Conservation (phyloP, 192 early-diverging fungal species). For the Spinellus fusiger region DNA sequence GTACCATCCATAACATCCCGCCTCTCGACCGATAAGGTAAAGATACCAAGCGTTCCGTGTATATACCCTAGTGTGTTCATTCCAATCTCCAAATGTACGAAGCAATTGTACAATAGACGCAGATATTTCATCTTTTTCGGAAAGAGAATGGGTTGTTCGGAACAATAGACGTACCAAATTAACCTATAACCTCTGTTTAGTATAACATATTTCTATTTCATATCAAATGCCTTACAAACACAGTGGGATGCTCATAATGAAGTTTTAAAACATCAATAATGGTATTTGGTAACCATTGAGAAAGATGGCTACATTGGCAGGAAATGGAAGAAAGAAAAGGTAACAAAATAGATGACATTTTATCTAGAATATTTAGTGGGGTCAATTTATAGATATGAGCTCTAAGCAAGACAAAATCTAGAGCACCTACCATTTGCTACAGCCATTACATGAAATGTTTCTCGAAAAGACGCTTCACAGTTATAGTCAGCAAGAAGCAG, state of each 20-base stretch:
- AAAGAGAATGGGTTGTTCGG: constrained; percentile 2
- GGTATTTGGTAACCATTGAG: constrained; percentile 5
- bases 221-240: constrained; percentile 8
- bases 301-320: constrained; percentile 1
- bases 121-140: background rate
- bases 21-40: constrained; percentile 14
- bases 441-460: constrained; percentile 5
- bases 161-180: constrained; percentile 12
- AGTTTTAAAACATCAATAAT: background rate
- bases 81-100: constrained; percentile 17
- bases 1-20: constrained; percentile 17
- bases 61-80: background rate
- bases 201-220: background rate
- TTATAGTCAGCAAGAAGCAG: constrained; percentile 6
- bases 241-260: background rate
- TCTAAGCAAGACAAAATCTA: background rate
- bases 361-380: constrained; percentile 1
- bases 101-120: background rate
- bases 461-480: constrained; percentile 6
- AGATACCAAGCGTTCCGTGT: constrained; percentile 11
- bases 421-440: constrained; percentile 4
- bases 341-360: background rate
- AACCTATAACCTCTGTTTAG: constrained; percentile 1
- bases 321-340: constrained; percentile 14
- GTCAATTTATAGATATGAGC: background rate